A percentile compares a stretch with the other conserved stretches of the same genome.
phyloP scores from a whole-genome alignment of 2,329 filamentous ascomycete genomes.

The Capronia epimyces region DNA sequence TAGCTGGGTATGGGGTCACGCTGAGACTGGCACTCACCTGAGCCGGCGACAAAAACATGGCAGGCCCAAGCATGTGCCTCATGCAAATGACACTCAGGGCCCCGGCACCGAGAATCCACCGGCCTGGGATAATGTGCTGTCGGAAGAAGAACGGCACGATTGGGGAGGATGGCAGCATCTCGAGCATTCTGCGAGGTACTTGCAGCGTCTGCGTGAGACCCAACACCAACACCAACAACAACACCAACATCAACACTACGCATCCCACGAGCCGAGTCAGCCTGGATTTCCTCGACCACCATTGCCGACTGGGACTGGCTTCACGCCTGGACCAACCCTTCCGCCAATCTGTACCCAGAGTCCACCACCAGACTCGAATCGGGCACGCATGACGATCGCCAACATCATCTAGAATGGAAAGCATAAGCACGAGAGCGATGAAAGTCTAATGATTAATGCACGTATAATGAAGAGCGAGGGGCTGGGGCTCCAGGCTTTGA shows the following conservation, averaged over 20 bases:
- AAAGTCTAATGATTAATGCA: neutral
- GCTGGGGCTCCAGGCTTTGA: no score
- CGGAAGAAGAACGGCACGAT: slow-evolving; percentile 55
- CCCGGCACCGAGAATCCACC: slow-evolving; percentile 19
- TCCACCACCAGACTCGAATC: slow-evolving; percentile 35
- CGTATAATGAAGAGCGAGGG: neutral
- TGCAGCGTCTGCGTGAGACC: slow-evolving; percentile 41
- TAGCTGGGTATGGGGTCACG: slow-evolving; percentile 75
- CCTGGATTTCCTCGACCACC: slow-evolving; percentile 21
- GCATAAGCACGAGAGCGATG: neutral
- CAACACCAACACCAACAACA: slow-evolving; percentile 13
- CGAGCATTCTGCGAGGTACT: slow-evolving; percentile 56
- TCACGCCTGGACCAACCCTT: slow-evolving; percentile 27
- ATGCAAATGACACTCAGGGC: slow-evolving; percentile 20
- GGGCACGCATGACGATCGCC: slow-evolving; percentile 42
- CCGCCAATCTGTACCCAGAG: slow-evolving; percentile 18
- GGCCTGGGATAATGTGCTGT: slow-evolving; percentile 36
- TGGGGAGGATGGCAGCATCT: slow-evolving; percentile 79
- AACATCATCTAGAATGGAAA: slow-evolving; percentile 36
- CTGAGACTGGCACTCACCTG: slow-evolving; percentile 42
- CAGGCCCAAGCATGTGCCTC: slow-evolving; percentile 15
- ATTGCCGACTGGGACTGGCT: slow-evolving; percentile 25
- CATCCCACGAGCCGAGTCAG: slow-evolving; percentile 10
- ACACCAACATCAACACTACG: no score
- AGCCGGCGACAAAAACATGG: slow-evolving; percentile 27